Percentiles rank a stretch among this genome's conserved stretches.
Conservation (phyloP, 306 rosid genomes). For the Calophaca sinica region DNA sequence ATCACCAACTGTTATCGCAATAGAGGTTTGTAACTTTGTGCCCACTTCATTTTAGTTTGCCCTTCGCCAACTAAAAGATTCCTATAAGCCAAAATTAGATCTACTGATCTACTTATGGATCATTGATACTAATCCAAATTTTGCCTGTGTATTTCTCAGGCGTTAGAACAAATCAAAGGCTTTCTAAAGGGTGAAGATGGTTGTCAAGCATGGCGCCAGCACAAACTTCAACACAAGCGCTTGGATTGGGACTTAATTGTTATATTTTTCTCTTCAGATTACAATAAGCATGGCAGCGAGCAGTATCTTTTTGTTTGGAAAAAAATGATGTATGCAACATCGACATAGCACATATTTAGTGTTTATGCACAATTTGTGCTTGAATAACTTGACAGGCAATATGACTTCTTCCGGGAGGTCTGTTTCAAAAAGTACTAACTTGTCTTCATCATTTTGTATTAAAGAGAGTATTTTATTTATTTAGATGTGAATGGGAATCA, state of each 20-base stretch:
- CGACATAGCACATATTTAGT: too few species aligned
- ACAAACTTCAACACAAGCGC: slow-evolving; percentile 8
- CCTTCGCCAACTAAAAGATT: background rate
- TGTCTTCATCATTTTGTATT: too few species aligned
- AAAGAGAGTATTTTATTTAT: too few species aligned
- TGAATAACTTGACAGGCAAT: too few species aligned
- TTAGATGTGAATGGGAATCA: too few species aligned
- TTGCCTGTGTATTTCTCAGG: slow-evolving; percentile 54
- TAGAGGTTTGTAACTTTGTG: slow-evolving; percentile 64
- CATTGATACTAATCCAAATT: background rate
- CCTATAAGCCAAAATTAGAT: background rate
- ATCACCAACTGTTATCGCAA: slow-evolving; percentile 71
- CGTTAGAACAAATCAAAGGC: slow-evolving; percentile 65
- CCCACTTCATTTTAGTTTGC: background rate
- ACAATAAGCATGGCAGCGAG: too few species aligned
- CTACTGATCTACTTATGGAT: background rate
- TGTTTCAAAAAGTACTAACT: too few species aligned
- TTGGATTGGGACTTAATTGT: background rate
- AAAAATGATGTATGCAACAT: background rate
- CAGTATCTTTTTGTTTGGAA: background rate
- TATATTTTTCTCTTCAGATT: slow-evolving; percentile 13
- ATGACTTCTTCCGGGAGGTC: too few species aligned
- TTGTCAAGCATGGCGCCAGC: slow-evolving; percentile 39
- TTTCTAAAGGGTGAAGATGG: slow-evolving; percentile 59
- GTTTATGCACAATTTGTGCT: too few species aligned